Conservation (phyloP, 208 protist species). For the Wallacemonas collosoma region DNA sequence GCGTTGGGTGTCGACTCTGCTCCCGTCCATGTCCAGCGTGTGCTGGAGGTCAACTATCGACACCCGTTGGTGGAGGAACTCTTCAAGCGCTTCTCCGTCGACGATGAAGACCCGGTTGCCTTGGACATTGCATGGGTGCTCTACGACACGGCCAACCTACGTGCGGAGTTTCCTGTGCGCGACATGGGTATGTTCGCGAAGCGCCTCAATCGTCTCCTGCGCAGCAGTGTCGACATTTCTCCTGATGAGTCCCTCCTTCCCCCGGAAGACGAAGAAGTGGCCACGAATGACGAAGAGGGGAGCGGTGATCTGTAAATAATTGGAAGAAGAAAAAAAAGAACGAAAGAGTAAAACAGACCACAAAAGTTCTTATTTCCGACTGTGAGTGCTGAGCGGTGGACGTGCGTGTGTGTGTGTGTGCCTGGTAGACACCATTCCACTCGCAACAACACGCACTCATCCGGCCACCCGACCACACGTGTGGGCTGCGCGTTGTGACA, state of each 20-base stretch:
- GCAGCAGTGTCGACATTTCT: constrained; percentile 80
- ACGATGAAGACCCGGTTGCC: constrained; percentile 82
- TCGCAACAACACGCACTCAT: too few species aligned
- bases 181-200: constrained; percentile 76
- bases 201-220: constrained; percentile 91
- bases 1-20: constrained; percentile 58
- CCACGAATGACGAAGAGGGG: constrained; percentile 35
- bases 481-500: too few species aligned
- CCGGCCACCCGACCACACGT: too few species aligned
- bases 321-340: constrained; percentile 11
- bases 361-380: not conserved
- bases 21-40: constrained; percentile 76
- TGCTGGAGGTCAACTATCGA: constrained; percentile 98
- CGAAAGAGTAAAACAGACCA: constrained; percentile 6
- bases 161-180: constrained; percentile 93
- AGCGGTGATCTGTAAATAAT: constrained; percentile 36
- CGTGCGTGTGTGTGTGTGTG: too few species aligned
- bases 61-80: constrained; percentile 97
- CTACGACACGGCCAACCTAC: constrained; percentile 95
- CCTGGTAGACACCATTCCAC: too few species aligned
- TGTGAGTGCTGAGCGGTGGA: too few species aligned
- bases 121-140: constrained; percentile 94
- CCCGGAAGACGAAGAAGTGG: constrained; percentile 61
- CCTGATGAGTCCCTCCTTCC: constrained; percentile 69
- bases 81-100: constrained; percentile 75